phyloP scores from a whole-genome alignment of 805 yeast genomes.

The Ogataea neopini region DNA sequence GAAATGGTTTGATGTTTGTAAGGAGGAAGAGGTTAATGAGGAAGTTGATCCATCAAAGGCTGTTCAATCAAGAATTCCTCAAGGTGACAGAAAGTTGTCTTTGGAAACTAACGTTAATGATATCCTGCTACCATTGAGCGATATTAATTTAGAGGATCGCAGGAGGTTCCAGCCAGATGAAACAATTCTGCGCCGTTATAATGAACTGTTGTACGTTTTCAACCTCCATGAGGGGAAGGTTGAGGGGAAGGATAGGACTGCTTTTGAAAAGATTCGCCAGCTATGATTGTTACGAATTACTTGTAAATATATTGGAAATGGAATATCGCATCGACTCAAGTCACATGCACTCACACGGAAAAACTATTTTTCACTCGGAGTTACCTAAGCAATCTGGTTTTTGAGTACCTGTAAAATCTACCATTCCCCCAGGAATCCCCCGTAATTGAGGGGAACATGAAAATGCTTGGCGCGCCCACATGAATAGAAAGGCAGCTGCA shows the following conservation, averaged over 20 bases:
- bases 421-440: background rate
- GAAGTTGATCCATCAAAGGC: slow-evolving; percentile 8
- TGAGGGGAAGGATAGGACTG: background rate
- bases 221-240: slow-evolving; percentile 1
- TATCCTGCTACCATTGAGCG: slow-evolving; percentile 16
- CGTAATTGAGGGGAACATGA: background rate
- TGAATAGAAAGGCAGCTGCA: background rate
- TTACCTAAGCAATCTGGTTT: too few species aligned
- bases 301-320: background rate
- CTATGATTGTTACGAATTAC: background rate
- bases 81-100: slow-evolving; percentile 10
- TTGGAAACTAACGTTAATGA: slow-evolving; percentile 7
- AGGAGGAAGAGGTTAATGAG: slow-evolving; percentile 21
- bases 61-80: slow-evolving; percentile 5
- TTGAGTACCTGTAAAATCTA: background rate
- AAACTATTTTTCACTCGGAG: too few species aligned
- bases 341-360: too few species aligned
- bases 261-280: background rate
- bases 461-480: background rate
- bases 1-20: slow-evolving; percentile 32
- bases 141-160: slow-evolving; percentile 22
- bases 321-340: too few species aligned
- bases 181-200: slow-evolving; percentile 22
- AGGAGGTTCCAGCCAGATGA: slow-evolving; percentile 28
- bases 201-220: slow-evolving; percentile 20